Evolutionary conservation across 768 basidiomycete genomes (phyloP), one percentile per base, ranked within the genome.

Genomic region (Mycena vitilis): DNA sequence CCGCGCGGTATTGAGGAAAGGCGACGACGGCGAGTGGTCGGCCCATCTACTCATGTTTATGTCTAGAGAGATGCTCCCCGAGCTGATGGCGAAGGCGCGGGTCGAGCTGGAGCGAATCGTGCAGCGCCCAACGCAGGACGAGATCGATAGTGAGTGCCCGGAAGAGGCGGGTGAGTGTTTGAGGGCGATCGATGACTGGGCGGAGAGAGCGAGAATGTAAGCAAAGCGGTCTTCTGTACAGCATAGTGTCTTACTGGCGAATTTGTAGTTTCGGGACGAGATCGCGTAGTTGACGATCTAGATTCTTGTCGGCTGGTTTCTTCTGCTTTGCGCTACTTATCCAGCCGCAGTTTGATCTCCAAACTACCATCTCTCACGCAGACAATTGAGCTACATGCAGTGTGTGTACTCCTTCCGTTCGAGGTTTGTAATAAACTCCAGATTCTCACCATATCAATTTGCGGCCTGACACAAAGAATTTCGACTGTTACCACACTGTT

Each of bases 21-120:
- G 61, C 34, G 48, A 69, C n/a, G 62, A 69, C 20, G 62, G 45
- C 5, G 37, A 36, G 25, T 69, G 67, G 67, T 37, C 42, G 15
- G 8, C 4, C 18, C 15, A 23, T 23, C 40, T 69, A 1, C 30
- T 69, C 20, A 0, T 6, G 0, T 69, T 64, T 23, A 36, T 69
- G 20, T 3, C 20, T 3, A 23, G 53, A 2, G 18, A 12, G 7
- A 48, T 63, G 56, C 61, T 62, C 5, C 4, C 7, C 23, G 0
- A 40, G 15, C 11, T 69, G 22, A 40, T 16, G 40, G 38, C 52
- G 23, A 10, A 15, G 18, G 55, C 64, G 5, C 22, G 64, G 36
- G 38, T 11, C 23, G 64, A 65, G 15, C 40, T 65, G 18, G 64
- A 65, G 56, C 4, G 64, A 40, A 51, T 65, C 37, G 64, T 30